Evolutionary conservation across 2,329 filamentous ascomycete species (phyloP).

Genomic region (Colletotrichum sp.): DNA sequence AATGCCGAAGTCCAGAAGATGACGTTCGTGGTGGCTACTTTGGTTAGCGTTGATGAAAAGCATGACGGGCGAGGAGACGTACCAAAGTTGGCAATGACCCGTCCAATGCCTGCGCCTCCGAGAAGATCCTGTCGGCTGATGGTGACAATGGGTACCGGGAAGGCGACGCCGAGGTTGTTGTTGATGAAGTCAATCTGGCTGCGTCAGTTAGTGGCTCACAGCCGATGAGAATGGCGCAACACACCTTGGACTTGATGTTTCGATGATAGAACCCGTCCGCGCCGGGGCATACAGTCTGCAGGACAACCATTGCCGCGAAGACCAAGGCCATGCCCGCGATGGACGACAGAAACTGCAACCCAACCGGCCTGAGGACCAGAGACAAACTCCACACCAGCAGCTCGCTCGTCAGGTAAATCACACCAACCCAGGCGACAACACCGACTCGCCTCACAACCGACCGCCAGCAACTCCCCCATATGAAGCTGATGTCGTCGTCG

Average conservation of each 20-base stretch:
- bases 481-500: not conserved
- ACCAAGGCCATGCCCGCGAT: conserved; percentile 51
- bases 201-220: not conserved
- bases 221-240: not conserved
- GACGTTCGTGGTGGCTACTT: conserved; percentile 36
- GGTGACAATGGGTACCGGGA: conserved; percentile 53
- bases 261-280: conserved; percentile 31
- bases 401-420: conserved; percentile 45
- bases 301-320: conserved; percentile 36
- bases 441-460: not conserved
- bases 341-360: conserved; percentile 49
- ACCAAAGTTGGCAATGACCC: conserved; percentile 51
- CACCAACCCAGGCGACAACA: conserved; percentile 34
- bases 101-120: conserved; percentile 37
- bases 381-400: conserved; percentile 51
- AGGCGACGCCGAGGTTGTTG: conserved; percentile 53
- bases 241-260: conserved; percentile 37
- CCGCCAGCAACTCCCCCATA: not conserved
- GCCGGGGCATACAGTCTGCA: conserved; percentile 19
- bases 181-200: conserved; percentile 54
- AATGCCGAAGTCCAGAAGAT: conserved; percentile 39
- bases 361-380: conserved; percentile 31
- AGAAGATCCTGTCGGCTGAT: conserved; percentile 40
- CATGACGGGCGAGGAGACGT: conserved; percentile 14
- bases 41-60: not conserved